Evolutionary conservation across 345 rosid species (phyloP), one percentile per base, ranked within the genome.

Genomic region (Dipteronia dyeriana): DNA sequence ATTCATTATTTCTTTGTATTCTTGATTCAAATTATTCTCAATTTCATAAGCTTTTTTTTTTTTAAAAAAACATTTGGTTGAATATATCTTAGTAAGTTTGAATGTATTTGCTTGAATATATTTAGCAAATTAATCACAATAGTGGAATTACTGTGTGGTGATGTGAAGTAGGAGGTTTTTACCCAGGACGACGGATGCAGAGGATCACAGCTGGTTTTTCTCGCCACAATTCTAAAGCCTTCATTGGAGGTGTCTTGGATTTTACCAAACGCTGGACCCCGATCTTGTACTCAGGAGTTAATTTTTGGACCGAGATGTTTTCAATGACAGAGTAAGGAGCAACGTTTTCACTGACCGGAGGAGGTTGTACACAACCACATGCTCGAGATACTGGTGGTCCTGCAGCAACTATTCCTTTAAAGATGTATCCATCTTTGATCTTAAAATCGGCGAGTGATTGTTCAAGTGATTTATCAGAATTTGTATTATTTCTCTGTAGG

Each of bases 121-220:
- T 54, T 68, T 8, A 59, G 68, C 57, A 65, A 70, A 47, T 70
- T 12, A 53, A 25, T 59, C n/a, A 67, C 19, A 2, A 41, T 6
- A 66, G 23, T 49, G 3, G 9, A 57, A 19, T n/a, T 45, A 47
- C 11, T 47, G 10, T 41, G 67, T 56, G 22, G 4, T 59, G 56
- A 59, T 70, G 34, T 78, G 53, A 68, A 73, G 69, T 26, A 76
- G 66, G 14, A 62, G 45, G 51, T 68, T 68, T 76, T 82, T 88
- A 86, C 93, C 90, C 95, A 7, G 91, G 91, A 22, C 90, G 85
- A 76, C 89, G 85, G 70, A 89, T 83, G 80, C 91, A 91, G 65
- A 91, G 84, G 53, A 91, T 82, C 26, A 88, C 72, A n/a, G 89
- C 88, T 23, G 93, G 87, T 66, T 83, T 89, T 47, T 89, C 88